phyloP scores from a whole-genome alignment of 768 basidiomycete genomes.

The Wakefieldia striispora region DNA sequence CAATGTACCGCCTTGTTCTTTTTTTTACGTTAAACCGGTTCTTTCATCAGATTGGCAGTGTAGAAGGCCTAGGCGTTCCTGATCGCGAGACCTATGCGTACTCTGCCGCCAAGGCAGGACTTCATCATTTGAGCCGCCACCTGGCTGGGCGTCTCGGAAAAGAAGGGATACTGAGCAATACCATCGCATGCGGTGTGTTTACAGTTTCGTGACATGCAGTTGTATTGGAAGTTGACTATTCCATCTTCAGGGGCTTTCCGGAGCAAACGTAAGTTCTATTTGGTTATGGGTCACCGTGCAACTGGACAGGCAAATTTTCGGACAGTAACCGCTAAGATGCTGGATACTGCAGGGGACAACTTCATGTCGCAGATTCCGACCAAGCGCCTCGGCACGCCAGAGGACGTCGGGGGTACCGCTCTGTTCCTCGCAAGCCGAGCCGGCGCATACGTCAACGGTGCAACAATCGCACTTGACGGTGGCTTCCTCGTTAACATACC shows the following conservation, averaged over 20 bases:
- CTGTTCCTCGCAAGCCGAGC: constrained; percentile 61
- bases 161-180: constrained; percentile 60
- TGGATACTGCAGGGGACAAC: constrained; percentile 43
- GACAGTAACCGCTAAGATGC: constrained; percentile 53
- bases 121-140: constrained; percentile 58
- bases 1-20: neutral
- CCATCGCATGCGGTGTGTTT: constrained; percentile 55
- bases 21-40: neutral
- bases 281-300: neutral
- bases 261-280: constrained; percentile 37
- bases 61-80: constrained; percentile 55
- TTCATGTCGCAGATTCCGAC: constrained; percentile 47
- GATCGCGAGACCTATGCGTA: constrained; percentile 64
- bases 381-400: constrained; percentile 55
- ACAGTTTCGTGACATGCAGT: neutral
- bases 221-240: neutral
- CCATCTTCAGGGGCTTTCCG: constrained; percentile 34
- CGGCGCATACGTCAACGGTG: constrained; percentile 62
- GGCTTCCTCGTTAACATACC: constrained; percentile 47
- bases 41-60: constrained; percentile 51
- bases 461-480: constrained; percentile 62
- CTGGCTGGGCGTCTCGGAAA: constrained; percentile 55
- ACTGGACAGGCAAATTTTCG: neutral
- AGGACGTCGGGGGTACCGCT: constrained; percentile 63
- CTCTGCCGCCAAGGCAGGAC: constrained; percentile 59